Base-by-base conservation (phyloP, 2,329 filamentous ascomycete genomes). In the Aspergillus caelatus region DNA sequence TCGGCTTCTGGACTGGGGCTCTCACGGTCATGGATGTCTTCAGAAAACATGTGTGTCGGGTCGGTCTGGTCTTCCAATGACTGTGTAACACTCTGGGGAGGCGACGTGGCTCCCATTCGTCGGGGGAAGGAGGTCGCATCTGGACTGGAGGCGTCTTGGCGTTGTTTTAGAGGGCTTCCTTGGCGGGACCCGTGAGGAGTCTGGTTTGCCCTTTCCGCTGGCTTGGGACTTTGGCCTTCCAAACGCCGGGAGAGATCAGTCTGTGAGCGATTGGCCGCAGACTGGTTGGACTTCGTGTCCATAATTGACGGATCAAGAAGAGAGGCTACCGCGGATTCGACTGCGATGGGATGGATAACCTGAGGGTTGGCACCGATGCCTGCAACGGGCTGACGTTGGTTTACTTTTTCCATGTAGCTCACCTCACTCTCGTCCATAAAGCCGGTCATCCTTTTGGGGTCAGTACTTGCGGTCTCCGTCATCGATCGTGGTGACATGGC, bases 261-360 rank as follows among this genome's bases (percentile, higher is more conserved):
- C 58, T 74, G 72, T 10, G 78, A 85, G 30, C 85, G 83, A 65
- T 84, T 82, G 21, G 69, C 63, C 28, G 63, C 73, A 32, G 80
- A 81, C 28, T 80, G 79, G 36, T 81, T 83, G 14, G 87, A 89
- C 11, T 82, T 84, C 16, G 79, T 81, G 3, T 88, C 94, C 59
- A 97, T 75, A 14, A 90, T 86, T 2, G 93, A 96, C 0, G 93
- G 94, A 21, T 93, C 92, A 70, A 95, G 90, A 8, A 98, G 82
- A 19, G 94, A 97, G 9, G 94, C 94, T 12, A 98, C 94, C 11
- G 91, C 91, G 16, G 94, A 97, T 77, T 97, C 94, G 0, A 96
- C 89, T 2, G 86, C 92, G 39, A 88, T 74, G 2, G 87, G 89
- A 70, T 93, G 88, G 3, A 96, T 85, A 72, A 93, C 90, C 68